These are phyloP conservation scores for Cryptococcus maquisensis DNA, from an alignment of 1,284 basidiomycete species.

Conservation along the genomic window DNA sequence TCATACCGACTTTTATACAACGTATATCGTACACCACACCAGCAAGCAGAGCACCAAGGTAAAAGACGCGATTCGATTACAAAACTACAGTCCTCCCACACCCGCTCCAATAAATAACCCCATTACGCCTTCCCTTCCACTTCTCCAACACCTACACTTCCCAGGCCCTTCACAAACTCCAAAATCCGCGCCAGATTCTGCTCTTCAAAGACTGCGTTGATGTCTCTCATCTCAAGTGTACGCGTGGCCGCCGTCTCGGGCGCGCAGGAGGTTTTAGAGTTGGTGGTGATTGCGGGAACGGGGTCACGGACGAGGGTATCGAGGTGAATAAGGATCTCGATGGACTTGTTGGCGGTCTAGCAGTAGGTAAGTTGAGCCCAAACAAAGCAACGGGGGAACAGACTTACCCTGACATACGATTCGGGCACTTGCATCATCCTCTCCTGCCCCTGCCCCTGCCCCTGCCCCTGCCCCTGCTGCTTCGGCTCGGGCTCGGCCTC, in stretches of 20 bases:
- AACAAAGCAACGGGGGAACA: not conserved
- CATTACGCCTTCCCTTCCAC: too few relatives aligned
- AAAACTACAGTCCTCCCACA: too few relatives aligned
- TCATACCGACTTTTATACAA: too few relatives aligned
- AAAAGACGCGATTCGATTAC: too few relatives aligned
- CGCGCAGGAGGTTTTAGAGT: too few relatives aligned
- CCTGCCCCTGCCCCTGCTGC: not conserved
- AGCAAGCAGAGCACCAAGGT: too few relatives aligned
- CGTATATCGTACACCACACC: too few relatives aligned
- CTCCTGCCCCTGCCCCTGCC: not conserved
- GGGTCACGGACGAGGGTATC: not conserved
- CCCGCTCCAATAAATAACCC: too few relatives aligned
- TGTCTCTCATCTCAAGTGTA: not conserved
- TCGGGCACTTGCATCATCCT: slow-evolving; percentile 2
- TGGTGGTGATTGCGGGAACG: not conserved
- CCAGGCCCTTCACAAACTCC: not conserved
- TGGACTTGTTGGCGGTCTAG: slow-evolving; percentile 4
- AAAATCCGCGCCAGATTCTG: not conserved
- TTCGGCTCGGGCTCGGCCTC: too few relatives aligned
- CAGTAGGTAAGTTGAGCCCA: not conserved
- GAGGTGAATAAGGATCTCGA: slow-evolving; percentile 8
- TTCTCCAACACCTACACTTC: too few relatives aligned
- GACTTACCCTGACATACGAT: slow-evolving; percentile 64
- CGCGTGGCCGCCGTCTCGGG: too few relatives aligned
- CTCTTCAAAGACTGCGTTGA: not conserved